Conservation (phyloP, 164 flowering plant species). For the Magnolia kwangsiensis region DNA sequence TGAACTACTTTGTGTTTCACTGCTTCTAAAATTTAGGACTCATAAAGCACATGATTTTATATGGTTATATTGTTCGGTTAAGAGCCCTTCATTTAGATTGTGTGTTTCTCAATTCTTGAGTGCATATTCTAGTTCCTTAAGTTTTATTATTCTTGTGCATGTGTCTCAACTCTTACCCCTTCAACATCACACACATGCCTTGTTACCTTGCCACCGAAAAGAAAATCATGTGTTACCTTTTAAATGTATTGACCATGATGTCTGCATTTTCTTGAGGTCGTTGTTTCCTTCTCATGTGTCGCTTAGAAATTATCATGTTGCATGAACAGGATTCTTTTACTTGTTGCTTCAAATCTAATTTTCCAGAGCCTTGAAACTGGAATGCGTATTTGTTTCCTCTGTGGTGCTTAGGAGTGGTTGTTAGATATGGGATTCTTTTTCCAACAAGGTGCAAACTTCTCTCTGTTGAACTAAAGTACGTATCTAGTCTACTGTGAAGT, state of each 20-base stretch:
- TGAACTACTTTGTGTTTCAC: too few relatives aligned
- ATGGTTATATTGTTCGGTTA: neutral
- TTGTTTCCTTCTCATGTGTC: neutral
- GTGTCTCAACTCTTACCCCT: neutral
- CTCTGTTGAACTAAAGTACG: neutral
- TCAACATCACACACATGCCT: neutral
- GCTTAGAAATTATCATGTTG: conserved; percentile 4
- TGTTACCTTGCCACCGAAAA: neutral
- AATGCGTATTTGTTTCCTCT: conserved; percentile 86
- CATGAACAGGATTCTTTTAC: conserved; percentile 85
- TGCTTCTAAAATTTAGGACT: too few relatives aligned
- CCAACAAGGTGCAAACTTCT: conserved; percentile 53
- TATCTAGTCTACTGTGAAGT: neutral
- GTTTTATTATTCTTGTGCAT: neutral
- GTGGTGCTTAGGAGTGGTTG: conserved; percentile 84
- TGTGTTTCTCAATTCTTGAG: neutral
- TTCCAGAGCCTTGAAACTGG: conserved; percentile 99
- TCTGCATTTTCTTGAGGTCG: neutral
- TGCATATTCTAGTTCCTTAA: neutral
- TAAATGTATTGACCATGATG: neutral
- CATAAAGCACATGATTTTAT: too few relatives aligned
- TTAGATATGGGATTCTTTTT: conserved; percentile 74
- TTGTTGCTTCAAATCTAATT: conserved; percentile 97
- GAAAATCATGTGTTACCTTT: neutral
- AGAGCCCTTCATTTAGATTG: neutral